A percentile compares a stretch with the other conserved stretches of the same genome.
phyloP scores from a whole-genome alignment of 306 rosid genomes.

The Elaeagnus macrophylla region DNA sequence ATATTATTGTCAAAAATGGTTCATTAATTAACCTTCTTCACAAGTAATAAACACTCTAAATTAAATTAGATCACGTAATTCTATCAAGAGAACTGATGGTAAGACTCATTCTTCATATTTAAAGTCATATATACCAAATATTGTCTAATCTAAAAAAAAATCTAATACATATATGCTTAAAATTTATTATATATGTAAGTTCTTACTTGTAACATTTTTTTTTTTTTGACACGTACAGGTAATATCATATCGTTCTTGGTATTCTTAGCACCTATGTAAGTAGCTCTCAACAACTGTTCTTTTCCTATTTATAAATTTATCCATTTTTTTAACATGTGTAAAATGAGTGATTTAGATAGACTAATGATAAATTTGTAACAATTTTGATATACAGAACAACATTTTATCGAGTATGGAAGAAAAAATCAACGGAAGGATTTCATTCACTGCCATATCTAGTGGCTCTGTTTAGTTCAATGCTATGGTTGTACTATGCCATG shows the following conservation, averaged over 20 bases:
- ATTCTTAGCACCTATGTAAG: conserved; percentile 88
- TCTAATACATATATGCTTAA: no score
- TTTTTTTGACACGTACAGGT: conserved; percentile 29
- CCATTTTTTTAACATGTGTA: no score
- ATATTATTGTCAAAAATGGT: no score
- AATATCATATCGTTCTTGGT: conserved; percentile 76
- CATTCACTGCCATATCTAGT: conserved; percentile 79
- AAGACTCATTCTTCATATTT: no score
- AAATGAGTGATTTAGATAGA: no score
- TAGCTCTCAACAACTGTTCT: not conserved
- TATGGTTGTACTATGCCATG: conserved; percentile 68
- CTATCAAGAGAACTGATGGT: no score
- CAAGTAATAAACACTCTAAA: no score
- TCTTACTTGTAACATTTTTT: not conserved
- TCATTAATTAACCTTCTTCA: no score
- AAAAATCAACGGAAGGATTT: conserved; percentile 73
- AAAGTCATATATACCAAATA: no score
- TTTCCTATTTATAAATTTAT: not conserved
- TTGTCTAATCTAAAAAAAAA: no score
- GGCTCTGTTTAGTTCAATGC: conserved; percentile 68
- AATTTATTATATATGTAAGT: not conserved
- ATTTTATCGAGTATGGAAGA: conserved; percentile 55
- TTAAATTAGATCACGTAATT: no score
- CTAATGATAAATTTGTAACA: no score
- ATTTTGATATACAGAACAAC: conserved; percentile 44